Base-by-base conservation (phyloP, 2,329 filamentous ascomycete genomes). In the Fusarium compactum region DNA sequence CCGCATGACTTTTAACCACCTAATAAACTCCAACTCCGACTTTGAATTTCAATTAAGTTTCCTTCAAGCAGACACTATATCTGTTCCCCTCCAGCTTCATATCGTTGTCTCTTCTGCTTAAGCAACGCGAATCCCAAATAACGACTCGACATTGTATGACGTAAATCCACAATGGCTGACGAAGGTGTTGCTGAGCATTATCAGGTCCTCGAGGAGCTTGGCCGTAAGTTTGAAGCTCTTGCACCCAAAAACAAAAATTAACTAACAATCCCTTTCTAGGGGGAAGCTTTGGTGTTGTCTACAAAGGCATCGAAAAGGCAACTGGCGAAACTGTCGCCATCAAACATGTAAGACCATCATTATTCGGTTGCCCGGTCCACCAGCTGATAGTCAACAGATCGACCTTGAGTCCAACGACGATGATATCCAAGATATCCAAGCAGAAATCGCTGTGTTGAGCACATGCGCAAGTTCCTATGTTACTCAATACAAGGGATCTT, bases 371-470 rank as follows among this genome's bases (percentile, higher is more conserved):
- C 54, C 64, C 25, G 56, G 65, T 51, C 52, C 29, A 69, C 67
- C 48, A 66, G 24, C 46, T 54, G 46, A 75, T 65, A 61, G 44
- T 51, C n/a, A 66, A 22, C 61, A 98, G 94, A 98, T 99, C 80
- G 96, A 99, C 80, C 93, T 99, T 78, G 96, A 99, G 83, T 97
- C 95, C 62, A 98, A 94, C 84, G 95, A 97, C 81, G 96, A 99
- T 83, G 96, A 99, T 79, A 97, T 99, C 64, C 92, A 95, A 80
- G 96, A 99, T 79, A 98, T 99, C 62, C 95, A 99, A 76, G 94
- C 97, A 78, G 96, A 99, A 79, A 98, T 99, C 73, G 92, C 94
- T 5, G 92, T 99, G 34, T 86, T 99, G 66, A 96, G 95, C 81
- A 98, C 96, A 56, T 99, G 96, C 84, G 92, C 92, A 73, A 98